phyloP scores from a whole-genome alignment of 495 filamentous ascomycete genomes.

The Penicillium odoratum region DNA sequence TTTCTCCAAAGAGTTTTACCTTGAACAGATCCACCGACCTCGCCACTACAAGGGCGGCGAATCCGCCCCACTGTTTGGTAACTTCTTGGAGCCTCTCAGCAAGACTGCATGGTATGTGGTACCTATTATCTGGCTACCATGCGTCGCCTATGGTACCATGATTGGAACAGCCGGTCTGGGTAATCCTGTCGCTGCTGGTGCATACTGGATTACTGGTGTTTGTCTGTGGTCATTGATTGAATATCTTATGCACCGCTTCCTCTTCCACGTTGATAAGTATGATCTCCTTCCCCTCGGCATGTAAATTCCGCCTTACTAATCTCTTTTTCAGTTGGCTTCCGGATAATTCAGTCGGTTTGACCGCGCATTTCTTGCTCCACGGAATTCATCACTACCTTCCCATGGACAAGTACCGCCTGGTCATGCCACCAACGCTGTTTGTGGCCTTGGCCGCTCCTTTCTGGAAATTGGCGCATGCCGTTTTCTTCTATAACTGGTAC shows the following conservation, averaged over 20 bases:
- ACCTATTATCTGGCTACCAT: constrained; percentile 83
- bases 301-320: constrained; percentile 6
- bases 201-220: constrained; percentile 65
- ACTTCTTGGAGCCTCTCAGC: constrained; percentile 92
- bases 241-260: constrained; percentile 83
- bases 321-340: constrained; percentile 69
- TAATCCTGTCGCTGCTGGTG: constrained; percentile 38
- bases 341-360: constrained; percentile 86
- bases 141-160: constrained; percentile 71
- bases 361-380: constrained; percentile 90
- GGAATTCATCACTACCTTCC: constrained; percentile 98
- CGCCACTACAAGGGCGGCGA: constrained; percentile 91
- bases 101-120: constrained; percentile 93
- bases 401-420: constrained; percentile 95
- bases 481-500: constrained; percentile 87
- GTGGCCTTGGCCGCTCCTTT: constrained; percentile 82
- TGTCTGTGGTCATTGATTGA: constrained; percentile 87
- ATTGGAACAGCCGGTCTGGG: constrained; percentile 61
- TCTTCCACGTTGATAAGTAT: constrained; percentile 93
- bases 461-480: constrained; percentile 83
- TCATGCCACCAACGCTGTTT: constrained; percentile 95
- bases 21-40: constrained; percentile 93
- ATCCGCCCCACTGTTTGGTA: constrained; percentile 94
- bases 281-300: constrained; percentile 6
- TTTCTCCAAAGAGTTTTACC: constrained; percentile 91